phyloP scores from a whole-genome alignment of 1,284 basidiomycete species.

The Puccinia horiana region DNA sequence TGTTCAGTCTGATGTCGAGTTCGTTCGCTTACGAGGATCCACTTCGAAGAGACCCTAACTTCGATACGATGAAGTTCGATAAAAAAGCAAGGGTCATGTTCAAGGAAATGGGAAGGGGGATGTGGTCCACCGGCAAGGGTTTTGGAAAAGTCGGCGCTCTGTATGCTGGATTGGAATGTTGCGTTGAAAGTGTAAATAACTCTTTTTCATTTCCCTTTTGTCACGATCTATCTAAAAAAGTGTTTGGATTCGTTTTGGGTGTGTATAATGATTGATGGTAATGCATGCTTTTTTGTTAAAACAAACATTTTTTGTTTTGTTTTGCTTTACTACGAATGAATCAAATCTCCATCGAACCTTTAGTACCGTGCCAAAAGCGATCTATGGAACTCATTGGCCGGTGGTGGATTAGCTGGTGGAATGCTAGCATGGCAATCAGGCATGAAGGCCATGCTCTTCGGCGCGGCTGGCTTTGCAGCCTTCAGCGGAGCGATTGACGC shows the following conservation, averaged over 20 bases:
- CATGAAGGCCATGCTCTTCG: slow-evolving; percentile 73
- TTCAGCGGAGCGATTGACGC: slow-evolving; percentile 86
- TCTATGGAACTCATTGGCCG: slow-evolving; percentile 71
- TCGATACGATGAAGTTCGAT: slow-evolving; percentile 62
- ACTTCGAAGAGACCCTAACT: slow-evolving; percentile 61
- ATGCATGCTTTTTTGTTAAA: not conserved
- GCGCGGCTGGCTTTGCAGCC: slow-evolving; percentile 82
- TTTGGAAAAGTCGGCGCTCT: slow-evolving; percentile 93
- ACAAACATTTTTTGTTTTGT: slow-evolving; percentile 23
- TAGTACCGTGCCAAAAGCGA: slow-evolving; percentile 96
- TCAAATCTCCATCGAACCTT: not conserved
- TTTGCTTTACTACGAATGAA: not conserved
- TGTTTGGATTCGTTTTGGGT: not conserved
- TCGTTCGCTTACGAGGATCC: slow-evolving; percentile 96
- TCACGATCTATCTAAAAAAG: not conserved
- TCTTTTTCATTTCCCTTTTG: not conserved
- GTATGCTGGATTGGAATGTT: slow-evolving; percentile 91
- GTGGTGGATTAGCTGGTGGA: slow-evolving; percentile 67
- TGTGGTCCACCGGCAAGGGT: slow-evolving; percentile 73
- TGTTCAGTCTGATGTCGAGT: slow-evolving; percentile 93
- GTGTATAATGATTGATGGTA: not conserved
- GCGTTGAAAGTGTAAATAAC: slow-evolving; percentile 85
- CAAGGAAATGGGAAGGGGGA: slow-evolving; percentile 89
- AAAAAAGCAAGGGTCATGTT: slow-evolving; percentile 84
- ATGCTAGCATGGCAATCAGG: slow-evolving; percentile 78